A percentile compares a stretch with the other conserved stretches of the same genome.
These are phyloP conservation scores for Phytophthora cactorum DNA, from an alignment of 352 stramenopile genomes.

Conservation along the genomic window DNA sequence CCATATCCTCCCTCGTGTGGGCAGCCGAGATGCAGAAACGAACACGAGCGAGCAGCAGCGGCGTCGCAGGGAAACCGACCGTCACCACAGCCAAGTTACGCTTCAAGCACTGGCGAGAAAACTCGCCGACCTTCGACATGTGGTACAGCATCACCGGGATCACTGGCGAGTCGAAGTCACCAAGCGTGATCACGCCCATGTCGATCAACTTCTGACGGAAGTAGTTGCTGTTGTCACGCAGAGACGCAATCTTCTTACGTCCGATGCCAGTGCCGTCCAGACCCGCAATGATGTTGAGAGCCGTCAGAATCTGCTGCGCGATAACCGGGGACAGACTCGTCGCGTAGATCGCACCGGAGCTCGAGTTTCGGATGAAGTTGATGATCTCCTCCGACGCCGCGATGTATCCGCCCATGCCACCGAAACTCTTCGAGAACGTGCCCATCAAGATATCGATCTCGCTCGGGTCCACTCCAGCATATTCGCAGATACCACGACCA, in stretches of 20 bases:
- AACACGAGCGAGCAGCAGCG: conserved; percentile 93
- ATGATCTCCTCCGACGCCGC: conserved; percentile 87
- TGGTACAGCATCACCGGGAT: conserved; percentile 99
- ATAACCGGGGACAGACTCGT: conserved; percentile 68
- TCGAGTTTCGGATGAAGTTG: conserved; percentile 58
- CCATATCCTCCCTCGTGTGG: conserved; percentile 94
- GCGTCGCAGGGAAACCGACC: conserved; percentile 97
- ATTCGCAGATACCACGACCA: conserved; percentile 95
- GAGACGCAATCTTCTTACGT: conserved; percentile 89
- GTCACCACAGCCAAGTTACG: conserved; percentile 97
- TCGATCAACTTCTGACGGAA: conserved; percentile 94
- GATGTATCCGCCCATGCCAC: conserved; percentile 98
- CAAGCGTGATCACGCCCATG: conserved; percentile 93
- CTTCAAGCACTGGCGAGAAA: conserved; percentile 96
- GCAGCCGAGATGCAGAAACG: conserved; percentile 98
- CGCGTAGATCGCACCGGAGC: conserved; percentile 62
- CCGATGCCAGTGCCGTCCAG: conserved; percentile 95
- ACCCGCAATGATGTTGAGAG: conserved; percentile 96
- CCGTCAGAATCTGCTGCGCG: conserved; percentile 67
- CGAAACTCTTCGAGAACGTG: conserved; percentile 99
- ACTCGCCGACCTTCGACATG: conserved; percentile 97
- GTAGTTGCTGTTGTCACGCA: conserved; percentile 99
- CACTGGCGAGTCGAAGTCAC: conserved; percentile 97
- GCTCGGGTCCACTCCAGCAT: conserved; percentile 93
- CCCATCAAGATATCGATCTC: conserved; percentile 99